A percentile compares a stretch with the other conserved stretches of the same genome.
phyloP scores from a whole-genome alignment of 176 grass and related monocot species.

The Avena insularis region DNA sequence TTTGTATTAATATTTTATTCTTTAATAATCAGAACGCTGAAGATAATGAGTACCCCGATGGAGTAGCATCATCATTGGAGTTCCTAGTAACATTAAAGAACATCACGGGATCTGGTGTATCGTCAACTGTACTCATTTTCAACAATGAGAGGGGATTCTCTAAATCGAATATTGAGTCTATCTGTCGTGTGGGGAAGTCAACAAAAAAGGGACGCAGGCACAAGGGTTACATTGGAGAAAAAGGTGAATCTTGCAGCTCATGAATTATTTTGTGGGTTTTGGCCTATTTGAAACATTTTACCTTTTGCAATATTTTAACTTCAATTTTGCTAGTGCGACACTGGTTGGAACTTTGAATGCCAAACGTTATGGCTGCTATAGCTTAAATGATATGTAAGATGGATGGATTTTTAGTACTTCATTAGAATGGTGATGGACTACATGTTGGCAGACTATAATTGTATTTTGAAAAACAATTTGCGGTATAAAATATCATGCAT shows the following conservation, averaged over 20 bases:
- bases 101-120: constrained; percentile 58
- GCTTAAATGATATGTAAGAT: background rate
- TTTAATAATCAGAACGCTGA: constrained; percentile 62
- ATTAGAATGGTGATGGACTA: background rate
- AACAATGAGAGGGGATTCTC: constrained; percentile 78
- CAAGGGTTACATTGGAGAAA: constrained; percentile 71
- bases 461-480: background rate
- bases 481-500: background rate
- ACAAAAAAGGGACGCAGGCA: constrained; percentile 66
- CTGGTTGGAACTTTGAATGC: background rate
- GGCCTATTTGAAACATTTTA: background rate
- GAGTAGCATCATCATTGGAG: constrained; percentile 54
- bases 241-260: constrained; percentile 48
- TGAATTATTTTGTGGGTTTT: background rate
- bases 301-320: background rate
- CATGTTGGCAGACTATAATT: background rate
- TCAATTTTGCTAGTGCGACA: background rate
- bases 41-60: constrained; percentile 66
- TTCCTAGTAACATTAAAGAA: constrained; percentile 65
- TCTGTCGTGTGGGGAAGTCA: constrained; percentile 65
- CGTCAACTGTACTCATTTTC: constrained; percentile 65
- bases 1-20: constrained; percentile 3
- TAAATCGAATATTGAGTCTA: constrained; percentile 60
- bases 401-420: background rate
- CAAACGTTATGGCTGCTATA: background rate